phyloP scores from a whole-genome alignment of 495 filamentous ascomycete genomes.

The Penicillium malachiteum region DNA sequence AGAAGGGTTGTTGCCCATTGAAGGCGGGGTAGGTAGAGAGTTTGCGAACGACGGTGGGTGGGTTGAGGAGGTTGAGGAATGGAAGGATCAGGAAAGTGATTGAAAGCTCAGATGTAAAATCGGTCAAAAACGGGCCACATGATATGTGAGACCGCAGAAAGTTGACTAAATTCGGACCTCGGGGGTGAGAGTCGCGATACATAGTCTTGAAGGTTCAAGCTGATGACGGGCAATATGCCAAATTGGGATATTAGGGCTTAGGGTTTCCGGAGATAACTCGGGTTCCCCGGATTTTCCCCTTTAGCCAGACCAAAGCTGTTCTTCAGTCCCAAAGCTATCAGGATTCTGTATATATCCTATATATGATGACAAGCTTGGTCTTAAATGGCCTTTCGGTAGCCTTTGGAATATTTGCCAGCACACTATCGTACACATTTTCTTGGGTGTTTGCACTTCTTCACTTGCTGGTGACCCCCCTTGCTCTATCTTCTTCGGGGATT shows the following conservation, averaged over 20 bases:
- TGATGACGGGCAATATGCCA: conserved; percentile 19
- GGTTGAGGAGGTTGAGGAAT: conserved; percentile 2
- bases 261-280: conserved; percentile 22
- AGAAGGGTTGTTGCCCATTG: conserved; percentile 53
- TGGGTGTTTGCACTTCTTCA: conserved; percentile 29
- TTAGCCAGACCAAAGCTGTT: neutral
- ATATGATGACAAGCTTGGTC: neutral
- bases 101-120: conserved; percentile 8
- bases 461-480: conserved; percentile 44
- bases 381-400: neutral
- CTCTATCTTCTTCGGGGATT: conserved; percentile 40
- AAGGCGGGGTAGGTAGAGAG: conserved; percentile 27
- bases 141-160: conserved; percentile 13
- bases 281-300: conserved; percentile 23
- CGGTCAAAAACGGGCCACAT: conserved; percentile 27
- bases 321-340: neutral
- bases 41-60: neutral
- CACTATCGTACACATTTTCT: conserved; percentile 24
- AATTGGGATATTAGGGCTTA: conserved; percentile 28
- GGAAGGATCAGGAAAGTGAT: conserved; percentile 5
- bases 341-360: neutral
- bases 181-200: conserved; percentile 1
- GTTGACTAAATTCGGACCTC: neutral
- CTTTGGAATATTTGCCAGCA: conserved; percentile 1
- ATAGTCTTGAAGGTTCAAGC: conserved; percentile 17